These are phyloP conservation scores for Wickerhamomyces chaumierensis DNA, from an alignment of 805 yeast species.

Conservation along the genomic window DNA sequence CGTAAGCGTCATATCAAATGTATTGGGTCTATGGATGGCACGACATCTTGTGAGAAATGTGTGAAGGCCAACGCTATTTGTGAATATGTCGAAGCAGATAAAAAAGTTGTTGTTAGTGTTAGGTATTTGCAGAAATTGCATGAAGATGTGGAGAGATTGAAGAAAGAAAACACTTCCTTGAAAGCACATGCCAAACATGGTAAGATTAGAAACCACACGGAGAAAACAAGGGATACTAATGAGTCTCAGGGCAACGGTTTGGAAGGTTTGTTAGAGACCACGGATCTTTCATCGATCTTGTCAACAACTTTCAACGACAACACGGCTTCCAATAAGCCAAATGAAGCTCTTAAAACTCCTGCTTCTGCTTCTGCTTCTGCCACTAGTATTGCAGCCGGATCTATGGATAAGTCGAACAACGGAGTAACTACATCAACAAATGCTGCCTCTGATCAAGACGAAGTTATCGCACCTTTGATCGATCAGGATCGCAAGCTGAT, in stretches of 20 bases:
- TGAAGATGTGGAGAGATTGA: constrained; percentile 52
- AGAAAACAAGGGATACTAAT: neutral
- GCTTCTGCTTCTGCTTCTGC: neutral
- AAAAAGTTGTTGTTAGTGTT: constrained; percentile 63
- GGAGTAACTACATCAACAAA: too few species aligned
- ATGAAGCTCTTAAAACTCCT: neutral
- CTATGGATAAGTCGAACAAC: neutral
- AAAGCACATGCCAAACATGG: constrained; percentile 23
- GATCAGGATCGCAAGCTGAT: constrained; percentile 63
- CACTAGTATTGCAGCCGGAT: constrained; percentile 1
- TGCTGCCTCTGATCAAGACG: constrained; percentile 21
- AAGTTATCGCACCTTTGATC: constrained; percentile 59
- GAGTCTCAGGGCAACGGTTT: constrained; percentile 5
- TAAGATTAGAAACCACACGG: neutral
- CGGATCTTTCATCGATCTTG: constrained; percentile 15
- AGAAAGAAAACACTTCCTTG: constrained; percentile 52
- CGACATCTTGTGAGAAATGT: constrained; percentile 63
- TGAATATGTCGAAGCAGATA: constrained; percentile 63
- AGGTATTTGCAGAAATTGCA: constrained; percentile 57
- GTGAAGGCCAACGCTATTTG: constrained; percentile 42
- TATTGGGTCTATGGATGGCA: constrained; percentile 73
- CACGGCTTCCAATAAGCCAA: constrained; percentile 15
- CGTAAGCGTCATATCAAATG: constrained; percentile 65
- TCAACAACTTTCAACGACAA: constrained; percentile 17
- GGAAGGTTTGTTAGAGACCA: constrained; percentile 11